Base-by-base conservation (phyloP, 1,284 basidiomycete genomes). In the Papiliotrema flavescens region DNA sequence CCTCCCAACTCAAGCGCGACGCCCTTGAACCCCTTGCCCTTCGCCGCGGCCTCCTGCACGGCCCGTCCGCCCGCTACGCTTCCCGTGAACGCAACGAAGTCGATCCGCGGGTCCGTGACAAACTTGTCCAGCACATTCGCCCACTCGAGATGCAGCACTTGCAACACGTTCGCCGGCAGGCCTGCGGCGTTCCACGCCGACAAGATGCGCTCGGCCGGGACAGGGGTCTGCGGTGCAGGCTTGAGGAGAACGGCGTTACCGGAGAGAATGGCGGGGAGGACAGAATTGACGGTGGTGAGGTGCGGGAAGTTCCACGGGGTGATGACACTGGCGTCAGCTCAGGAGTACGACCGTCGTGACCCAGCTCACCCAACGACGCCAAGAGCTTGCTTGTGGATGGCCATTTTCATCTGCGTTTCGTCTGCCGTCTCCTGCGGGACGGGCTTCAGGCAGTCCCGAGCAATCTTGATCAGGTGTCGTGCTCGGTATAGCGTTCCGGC, bases 331-430 rank as follows among this genome's bases (percentile, higher is more conserved):
- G n/a, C 35, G 23, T 42, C 24, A 46, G 36, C 35, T 14, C 20
- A 76, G 84, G 60, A n/a, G n/a, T n/a, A n/a, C n/a, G n/a, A n/a
- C n/a, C n/a, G n/a, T n/a, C n/a, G n/a, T n/a, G n/a, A n/a, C n/a
- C n/a, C n/a, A n/a, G 90, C 92, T 92, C 90, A 94, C 93, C 93
- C 82, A 1, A 96, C 84, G n/a, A 96, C 86, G 17, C 94, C 94
- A 0, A 95, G 76, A 0, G 94, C 90, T 26, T 82, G 82, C 49
- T 89, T 85, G 64, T 85, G 83, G 73, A 97, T 94, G 69, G 81
- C 89, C 45, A 91, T 81, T 65, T 81, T 84, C 77, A 92, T 89
- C 2, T 88, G 88, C 39, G 88, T 88, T 52, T 85, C 84, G 71
- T 92, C 88, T 9, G 86, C 88, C 49, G 88, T 84, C 45, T 80